A percentile compares a stretch with the other conserved stretches of the same genome.
Evolutionary conservation across 768 basidiomycete species (phyloP).

Genomic region (Crepidotus variabilis): DNA sequence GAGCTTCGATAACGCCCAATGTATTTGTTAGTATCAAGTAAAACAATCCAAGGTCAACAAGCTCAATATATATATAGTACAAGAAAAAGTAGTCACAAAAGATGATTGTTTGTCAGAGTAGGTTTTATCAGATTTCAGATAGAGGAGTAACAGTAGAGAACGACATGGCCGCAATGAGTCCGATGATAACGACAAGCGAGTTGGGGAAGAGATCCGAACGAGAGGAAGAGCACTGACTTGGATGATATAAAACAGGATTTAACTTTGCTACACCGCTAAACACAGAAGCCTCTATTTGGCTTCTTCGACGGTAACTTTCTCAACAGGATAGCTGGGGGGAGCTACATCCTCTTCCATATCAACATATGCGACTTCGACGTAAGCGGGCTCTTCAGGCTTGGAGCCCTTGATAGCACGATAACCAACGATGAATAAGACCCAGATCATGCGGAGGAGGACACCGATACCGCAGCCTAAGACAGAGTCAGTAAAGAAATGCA

Average conservation of each 20-base stretch:
- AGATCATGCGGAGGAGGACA: constrained; percentile 78
- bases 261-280: constrained; percentile 2
- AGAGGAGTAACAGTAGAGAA: too few species aligned
- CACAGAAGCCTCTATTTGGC: neutral
- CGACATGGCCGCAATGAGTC: too few species aligned
- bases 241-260: neutral
- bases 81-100: neutral
- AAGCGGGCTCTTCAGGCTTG: constrained; percentile 35
- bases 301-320: constrained; percentile 37
- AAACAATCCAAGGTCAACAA: neutral
- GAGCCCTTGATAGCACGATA: constrained; percentile 52
- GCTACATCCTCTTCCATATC: constrained; percentile 41
- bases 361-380: constrained; percentile 34
- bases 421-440: constrained; percentile 61
- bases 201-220: neutral
- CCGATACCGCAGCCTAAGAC: constrained; percentile 75
- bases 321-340: constrained; percentile 38
- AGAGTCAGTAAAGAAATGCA: constrained; percentile 3
- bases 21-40: neutral
- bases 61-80: neutral
- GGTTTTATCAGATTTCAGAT: too few species aligned
- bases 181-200: neutral
- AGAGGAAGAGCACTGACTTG: neutral
- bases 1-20: neutral
- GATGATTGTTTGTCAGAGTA: too few species aligned